phyloP scores from a whole-genome alignment of 768 basidiomycete species.

The Tylopilus sp. region DNA sequence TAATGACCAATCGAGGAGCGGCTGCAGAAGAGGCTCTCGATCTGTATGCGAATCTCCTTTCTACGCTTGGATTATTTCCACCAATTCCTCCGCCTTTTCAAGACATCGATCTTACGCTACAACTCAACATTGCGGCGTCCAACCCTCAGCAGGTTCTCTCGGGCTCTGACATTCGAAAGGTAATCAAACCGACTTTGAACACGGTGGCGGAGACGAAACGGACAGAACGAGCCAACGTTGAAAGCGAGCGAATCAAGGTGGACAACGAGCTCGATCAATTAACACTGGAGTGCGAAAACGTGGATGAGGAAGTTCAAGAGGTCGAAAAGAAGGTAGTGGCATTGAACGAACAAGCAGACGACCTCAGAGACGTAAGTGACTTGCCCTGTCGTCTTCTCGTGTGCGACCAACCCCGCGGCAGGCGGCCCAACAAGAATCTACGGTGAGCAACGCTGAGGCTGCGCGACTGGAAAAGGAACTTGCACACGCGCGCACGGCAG shows the following conservation, averaged over 20 bases:
- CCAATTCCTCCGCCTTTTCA: slow-evolving; percentile 69
- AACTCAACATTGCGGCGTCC: slow-evolving; percentile 74
- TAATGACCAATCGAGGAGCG: slow-evolving; percentile 72
- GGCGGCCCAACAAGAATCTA: slow-evolving; percentile 76
- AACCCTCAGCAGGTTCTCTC: slow-evolving; percentile 64
- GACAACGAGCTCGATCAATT: slow-evolving; percentile 83
- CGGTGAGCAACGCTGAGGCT: slow-evolving; percentile 63
- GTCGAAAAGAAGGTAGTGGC: slow-evolving; percentile 69
- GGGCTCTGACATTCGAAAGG: slow-evolving; percentile 68
- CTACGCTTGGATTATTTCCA: slow-evolving; percentile 73
- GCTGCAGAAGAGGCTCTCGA: slow-evolving; percentile 81
- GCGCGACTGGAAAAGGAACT: slow-evolving; percentile 67
- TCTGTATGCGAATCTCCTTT: slow-evolving; percentile 71
- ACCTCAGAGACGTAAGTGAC: slow-evolving; percentile 68
- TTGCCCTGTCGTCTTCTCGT: neutral
- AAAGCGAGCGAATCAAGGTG: slow-evolving; percentile 75
- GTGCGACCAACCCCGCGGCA: slow-evolving; percentile 27
- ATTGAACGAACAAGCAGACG: slow-evolving; percentile 74
- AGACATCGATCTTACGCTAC: slow-evolving; percentile 72
- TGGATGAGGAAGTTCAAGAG: slow-evolving; percentile 74
- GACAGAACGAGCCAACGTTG: slow-evolving; percentile 62
- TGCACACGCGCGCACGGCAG: slow-evolving; percentile 70
- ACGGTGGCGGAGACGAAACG: slow-evolving; percentile 70
- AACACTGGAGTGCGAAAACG: slow-evolving; percentile 71
- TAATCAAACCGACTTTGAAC: slow-evolving; percentile 75